Base-by-base conservation (phyloP, 805 yeast genomes). In the Pichia paraexigua region DNA sequence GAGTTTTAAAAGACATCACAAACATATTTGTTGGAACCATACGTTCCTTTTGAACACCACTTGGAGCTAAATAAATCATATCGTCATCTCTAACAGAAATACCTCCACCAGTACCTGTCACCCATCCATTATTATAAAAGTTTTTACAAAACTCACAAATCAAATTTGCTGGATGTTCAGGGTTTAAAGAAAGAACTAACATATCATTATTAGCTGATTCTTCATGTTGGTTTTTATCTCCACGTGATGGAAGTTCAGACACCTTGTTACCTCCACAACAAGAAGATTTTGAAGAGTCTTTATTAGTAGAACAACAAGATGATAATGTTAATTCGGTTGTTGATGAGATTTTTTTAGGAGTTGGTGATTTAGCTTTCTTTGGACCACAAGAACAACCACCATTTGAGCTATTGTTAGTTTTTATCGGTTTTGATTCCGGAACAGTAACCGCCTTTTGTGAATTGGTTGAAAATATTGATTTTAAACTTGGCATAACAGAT, bases 101-200 rank as follows among this genome's bases (percentile, higher is more conserved):
- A 3, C 97, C 97, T 32, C 97, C 98, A 3, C 96, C 97, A 1
- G 98, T 92, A 3, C 97, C 97, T 0, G 96, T 83, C 59, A 88
- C 92, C 96, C 97, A 90, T 47, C 87, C 85, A 62, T 85, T 85
- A 58, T 78, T 74, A 65, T 85, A 92, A 64, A 92, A 88, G 18
- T 77, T 70, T 48, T 79, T 73, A 64, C 97, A 90, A 30, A 91
- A 74, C 53, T 85, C 86, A 65, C 96, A 89, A 55, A 91, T 87
- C 59, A 86, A 71, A 60, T 85, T 83, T 2, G 96, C 95, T 0
- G 97, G 96, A 64, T 86, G 92, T 17, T 53, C 55, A 12, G 63
- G 61, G 42, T 64, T 59, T 2, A 47, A 35, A 0, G 68, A 62
- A 2, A 48, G 30, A 17, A 51, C 41, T 13, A 47, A 25, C 10